Evolutionary conservation across 2,329 filamentous ascomycete genomes (phyloP), one percentile per base, ranked within the genome.

Genomic region (Calonectria pseudoturangicola): DNA sequence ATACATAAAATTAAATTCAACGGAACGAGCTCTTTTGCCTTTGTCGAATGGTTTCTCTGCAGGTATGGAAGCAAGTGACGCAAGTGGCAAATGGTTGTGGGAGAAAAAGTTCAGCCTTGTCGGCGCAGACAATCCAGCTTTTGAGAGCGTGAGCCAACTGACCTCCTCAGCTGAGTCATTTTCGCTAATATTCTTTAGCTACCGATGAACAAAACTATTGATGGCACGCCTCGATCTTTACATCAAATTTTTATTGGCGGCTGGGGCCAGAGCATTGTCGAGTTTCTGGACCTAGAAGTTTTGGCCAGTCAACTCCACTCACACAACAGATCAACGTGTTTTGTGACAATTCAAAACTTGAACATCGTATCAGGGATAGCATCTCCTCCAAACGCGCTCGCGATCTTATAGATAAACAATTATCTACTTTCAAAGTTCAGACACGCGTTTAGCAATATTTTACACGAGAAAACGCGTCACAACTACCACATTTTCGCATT

Each of bases 71-170:
- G 54, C 54, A 27, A 58, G 33, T 13, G 54, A 58, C n/a, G 12
- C 54, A 13, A 58, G 33, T 7, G 54, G n/a, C 18, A 58, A 58
- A 58, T 58, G 54, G 54, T n/a, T 58, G 5, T 58, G 54, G 54
- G 33, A 58, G 21, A 58, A 58, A 10, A 58, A 41, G 33, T n/a
- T 41, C 3, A 58, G 54, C 33, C 33, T 58, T 10, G 54, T 58
- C 12, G 54, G 54, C 12, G 54, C n/a, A 16, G 54, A 58, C 54
- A 58, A 58, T 21, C 54, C 54, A 3, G 54, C 54, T 41, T 58
- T 41, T 12, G 54, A 58, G 27, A 58, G 54, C n/a, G 33, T 58
- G 12, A 41, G 54, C 39, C n/a, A 4, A 58, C 33, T 9, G 6
- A 58, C n/a, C 12, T n/a, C 2, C 18, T 27, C 18, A 5, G 7